phyloP scores from a whole-genome alignment of 345 rosid genomes.

The Eucalyptus pauciflora region DNA sequence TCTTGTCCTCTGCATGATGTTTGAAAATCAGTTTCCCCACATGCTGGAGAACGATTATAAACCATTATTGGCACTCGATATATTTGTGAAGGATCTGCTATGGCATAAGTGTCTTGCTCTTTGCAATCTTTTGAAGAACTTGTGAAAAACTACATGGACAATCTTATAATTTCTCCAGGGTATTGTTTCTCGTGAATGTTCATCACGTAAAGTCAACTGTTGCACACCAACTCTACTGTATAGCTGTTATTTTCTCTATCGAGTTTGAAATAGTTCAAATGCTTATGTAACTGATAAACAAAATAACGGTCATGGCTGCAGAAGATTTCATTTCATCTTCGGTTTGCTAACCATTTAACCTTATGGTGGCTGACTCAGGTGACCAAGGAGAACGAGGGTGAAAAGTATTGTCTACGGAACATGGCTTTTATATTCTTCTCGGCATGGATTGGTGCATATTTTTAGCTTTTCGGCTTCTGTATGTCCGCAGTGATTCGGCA shows the following conservation, averaged over 20 bases:
- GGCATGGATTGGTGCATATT: background rate
- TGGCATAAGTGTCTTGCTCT: constrained; percentile 8
- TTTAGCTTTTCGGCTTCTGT: background rate
- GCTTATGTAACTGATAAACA: background rate
- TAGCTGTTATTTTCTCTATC: background rate
- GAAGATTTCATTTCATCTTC: background rate
- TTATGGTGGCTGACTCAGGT: constrained; percentile 28
- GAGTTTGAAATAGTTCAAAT: background rate
- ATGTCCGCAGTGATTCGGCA: background rate
- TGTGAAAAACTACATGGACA: background rate
- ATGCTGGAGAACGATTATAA: constrained; percentile 89
- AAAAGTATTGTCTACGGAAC: constrained; percentile 23
- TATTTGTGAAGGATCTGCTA: constrained; percentile 94
- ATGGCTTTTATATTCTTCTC: background rate
- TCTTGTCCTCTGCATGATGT: constrained; percentile 48
- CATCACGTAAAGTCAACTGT: constrained; percentile 57
- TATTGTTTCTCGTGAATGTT: constrained; percentile 68
- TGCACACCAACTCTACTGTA: constrained; percentile 40
- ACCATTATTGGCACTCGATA: constrained; percentile 88
- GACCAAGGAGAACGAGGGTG: constrained; percentile 82
- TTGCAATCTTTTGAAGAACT: background rate
- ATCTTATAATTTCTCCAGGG: constrained; percentile 31
- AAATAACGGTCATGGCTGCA: background rate
- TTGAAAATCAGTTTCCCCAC: constrained; percentile 93
- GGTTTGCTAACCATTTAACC: background rate